Base-by-base conservation (phyloP, 352 stramenopile genomes). In the Phytophthora melonis region DNA sequence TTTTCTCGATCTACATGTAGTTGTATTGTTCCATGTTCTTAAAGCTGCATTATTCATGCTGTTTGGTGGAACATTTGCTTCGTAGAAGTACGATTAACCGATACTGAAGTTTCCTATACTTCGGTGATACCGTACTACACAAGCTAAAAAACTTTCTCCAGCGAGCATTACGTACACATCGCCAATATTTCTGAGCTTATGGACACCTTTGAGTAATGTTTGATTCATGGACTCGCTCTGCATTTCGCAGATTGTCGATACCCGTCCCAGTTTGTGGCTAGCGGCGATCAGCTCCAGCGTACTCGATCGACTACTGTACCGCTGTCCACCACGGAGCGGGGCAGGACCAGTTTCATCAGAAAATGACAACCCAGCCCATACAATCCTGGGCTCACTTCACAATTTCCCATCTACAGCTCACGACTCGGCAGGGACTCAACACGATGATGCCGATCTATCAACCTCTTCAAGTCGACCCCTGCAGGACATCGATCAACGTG, bases 391-490 rank as follows among this genome's bases (percentile, higher is more conserved):
- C 67, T 77, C 75, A 82, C 67, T 82, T 74, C 18, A 19, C 27
- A 72, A 71, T 43, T 74, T 77, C 60, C 63, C 66, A 65, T n/a
- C 47, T 61, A 14, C 36, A 49, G 50, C 57, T 10, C 60, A 77
- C 30, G 39, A 71, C 57, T 39, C 57, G 52, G 18, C 50, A 55
- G 13, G 61, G 39, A 66, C 52, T 53, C 49, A 63, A 45, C 27
- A 3, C 54, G 50, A 77, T 79, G 50, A 77, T 79, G 75, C 68
- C 39, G 30, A 66, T 70, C 47, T 67, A 64, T 65, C 67, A 72
- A 0, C 62, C 65, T 5, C 45, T 18, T 41, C 25, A 16, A 47
- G 50, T 58, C 11, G 34, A 75, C 58, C 23, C 7, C 18, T 19
- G 47, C 14, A 19, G 54, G 25, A 50, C n/a, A 18, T 43, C 67